phyloP scores from a whole-genome alignment of 2,329 filamentous ascomycete species.

The Stenocarpella maydis region DNA sequence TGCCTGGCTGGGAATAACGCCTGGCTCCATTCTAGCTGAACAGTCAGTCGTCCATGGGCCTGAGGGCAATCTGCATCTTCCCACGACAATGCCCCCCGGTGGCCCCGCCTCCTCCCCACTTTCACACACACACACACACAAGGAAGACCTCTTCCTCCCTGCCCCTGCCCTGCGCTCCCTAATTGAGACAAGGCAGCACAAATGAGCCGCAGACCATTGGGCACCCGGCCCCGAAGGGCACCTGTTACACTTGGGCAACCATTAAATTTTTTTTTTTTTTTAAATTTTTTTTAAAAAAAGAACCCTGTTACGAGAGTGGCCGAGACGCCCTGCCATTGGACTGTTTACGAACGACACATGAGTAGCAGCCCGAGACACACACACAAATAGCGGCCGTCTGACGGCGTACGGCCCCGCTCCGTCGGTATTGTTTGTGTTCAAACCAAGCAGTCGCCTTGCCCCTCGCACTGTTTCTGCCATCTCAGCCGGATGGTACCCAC shows the following conservation, averaged over 20 bases:
- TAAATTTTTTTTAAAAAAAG: too few species aligned
- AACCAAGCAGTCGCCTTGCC: neutral
- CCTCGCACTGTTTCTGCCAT: neutral
- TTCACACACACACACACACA: neutral
- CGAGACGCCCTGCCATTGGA: conserved; percentile 9
- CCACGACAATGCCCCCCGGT: neutral
- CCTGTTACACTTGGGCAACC: conserved; percentile 9
- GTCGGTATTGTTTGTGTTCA: conserved; percentile 5
- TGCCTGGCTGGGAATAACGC: conserved; percentile 11
- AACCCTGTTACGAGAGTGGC: neutral
- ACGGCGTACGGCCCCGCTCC: conserved; percentile 21
- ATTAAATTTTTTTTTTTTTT: too few species aligned
- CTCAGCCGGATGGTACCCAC: conserved; percentile 4
- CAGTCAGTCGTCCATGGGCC: neutral
- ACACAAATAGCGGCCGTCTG: conserved; percentile 6
- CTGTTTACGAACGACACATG: conserved; percentile 8
- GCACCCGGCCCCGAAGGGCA: neutral
- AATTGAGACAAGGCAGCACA: conserved; percentile 3
- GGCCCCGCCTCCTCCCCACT: neutral
- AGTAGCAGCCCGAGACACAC: conserved; percentile 18
- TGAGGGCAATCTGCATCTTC: neutral
- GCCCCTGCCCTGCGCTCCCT: neutral
- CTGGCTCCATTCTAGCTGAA: conserved; percentile 16
- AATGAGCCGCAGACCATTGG: conserved; percentile 21
- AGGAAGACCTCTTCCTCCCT: neutral